These are phyloP conservation scores for Paraphaeosphaeria minitans DNA, from an alignment of 2,329 filamentous ascomycete genomes.

Conservation along the genomic window DNA sequence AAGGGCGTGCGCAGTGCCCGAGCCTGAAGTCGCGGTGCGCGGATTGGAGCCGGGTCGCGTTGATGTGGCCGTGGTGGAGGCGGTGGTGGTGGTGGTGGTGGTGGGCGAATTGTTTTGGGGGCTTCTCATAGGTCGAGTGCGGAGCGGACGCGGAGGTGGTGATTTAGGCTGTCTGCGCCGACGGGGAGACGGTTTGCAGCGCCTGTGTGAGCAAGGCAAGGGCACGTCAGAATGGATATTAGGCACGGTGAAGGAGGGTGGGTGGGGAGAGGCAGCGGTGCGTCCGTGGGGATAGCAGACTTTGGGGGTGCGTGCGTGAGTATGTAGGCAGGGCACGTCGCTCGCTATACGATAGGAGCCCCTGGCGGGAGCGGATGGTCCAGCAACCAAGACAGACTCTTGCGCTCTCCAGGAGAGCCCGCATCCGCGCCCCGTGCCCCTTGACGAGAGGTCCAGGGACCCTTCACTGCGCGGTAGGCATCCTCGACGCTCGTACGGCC, in stretches of 20 bases:
- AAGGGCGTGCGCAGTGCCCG: constrained; percentile 20
- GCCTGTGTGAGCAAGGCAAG: neutral
- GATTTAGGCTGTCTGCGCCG: constrained; percentile 23
- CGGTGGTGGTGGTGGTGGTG: constrained; percentile 19
- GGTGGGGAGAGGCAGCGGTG: neutral
- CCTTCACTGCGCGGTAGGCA: neutral
- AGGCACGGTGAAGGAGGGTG: neutral
- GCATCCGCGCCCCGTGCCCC: neutral
- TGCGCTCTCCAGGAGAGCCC: neutral
- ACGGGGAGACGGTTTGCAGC: constrained; percentile 6
- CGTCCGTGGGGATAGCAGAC: constrained; percentile 4
- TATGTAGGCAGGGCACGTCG: neutral
- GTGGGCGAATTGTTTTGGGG: constrained; percentile 13
- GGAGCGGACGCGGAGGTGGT: constrained; percentile 13
- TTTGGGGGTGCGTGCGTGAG: neutral
- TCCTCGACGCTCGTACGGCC: neutral
- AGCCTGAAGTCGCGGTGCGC: constrained; percentile 17
- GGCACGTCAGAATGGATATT: no score
- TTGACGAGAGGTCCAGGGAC: constrained; percentile 8
- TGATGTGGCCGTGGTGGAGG: constrained; percentile 17
- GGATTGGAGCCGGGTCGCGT: constrained; percentile 15
- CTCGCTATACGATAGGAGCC: constrained; percentile 3
- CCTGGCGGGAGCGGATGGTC: constrained; percentile 7
- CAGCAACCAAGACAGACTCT: neutral
- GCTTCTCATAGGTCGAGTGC: constrained; percentile 15